A percentile compares a stretch with the other conserved stretches of the same genome.
phyloP scores from a whole-genome alignment of 179 eudicot genomes.

The Actinidia arguta region DNA sequence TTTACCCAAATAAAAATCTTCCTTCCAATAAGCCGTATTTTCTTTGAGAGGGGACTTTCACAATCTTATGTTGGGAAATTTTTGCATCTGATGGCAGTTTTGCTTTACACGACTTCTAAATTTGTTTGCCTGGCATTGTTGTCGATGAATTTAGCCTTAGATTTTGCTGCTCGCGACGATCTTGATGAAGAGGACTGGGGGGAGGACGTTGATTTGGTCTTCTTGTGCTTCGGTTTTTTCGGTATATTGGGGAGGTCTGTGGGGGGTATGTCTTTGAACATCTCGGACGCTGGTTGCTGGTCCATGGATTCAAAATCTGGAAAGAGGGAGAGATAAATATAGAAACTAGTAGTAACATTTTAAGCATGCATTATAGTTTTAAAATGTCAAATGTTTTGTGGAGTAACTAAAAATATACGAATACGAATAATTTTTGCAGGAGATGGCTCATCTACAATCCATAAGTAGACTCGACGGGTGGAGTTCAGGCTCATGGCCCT shows the following conservation, averaged over 20 bases:
- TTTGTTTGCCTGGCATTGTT: constrained; percentile 10
- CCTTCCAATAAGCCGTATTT: no score
- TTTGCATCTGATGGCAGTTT: not conserved
- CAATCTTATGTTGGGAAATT: not conserved
- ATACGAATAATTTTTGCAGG: no score
- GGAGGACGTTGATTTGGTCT: constrained; percentile 59
- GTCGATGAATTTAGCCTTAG: constrained; percentile 26
- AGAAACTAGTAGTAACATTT: no score
- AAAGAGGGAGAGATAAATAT: not conserved
- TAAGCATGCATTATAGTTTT: no score
- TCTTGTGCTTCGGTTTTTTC: constrained; percentile 67
- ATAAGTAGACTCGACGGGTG: no score
- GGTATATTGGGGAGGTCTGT: constrained; percentile 44
- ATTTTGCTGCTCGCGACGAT: constrained; percentile 34
- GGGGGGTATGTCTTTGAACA: constrained; percentile 43
- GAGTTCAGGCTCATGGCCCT: no score
- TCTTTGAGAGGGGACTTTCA: not conserved
- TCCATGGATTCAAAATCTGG: constrained; percentile 63
- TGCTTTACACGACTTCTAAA: constrained; percentile 20
- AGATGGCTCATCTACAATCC: no score
- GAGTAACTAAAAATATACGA: no score
- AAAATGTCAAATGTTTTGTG: no score
- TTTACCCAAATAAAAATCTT: no score
- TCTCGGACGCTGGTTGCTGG: constrained; percentile 43
- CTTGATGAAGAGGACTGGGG: constrained; percentile 46